Evolutionary conservation across 768 basidiomycete genomes (phyloP).

Genomic region (Ramaria rubella): DNA sequence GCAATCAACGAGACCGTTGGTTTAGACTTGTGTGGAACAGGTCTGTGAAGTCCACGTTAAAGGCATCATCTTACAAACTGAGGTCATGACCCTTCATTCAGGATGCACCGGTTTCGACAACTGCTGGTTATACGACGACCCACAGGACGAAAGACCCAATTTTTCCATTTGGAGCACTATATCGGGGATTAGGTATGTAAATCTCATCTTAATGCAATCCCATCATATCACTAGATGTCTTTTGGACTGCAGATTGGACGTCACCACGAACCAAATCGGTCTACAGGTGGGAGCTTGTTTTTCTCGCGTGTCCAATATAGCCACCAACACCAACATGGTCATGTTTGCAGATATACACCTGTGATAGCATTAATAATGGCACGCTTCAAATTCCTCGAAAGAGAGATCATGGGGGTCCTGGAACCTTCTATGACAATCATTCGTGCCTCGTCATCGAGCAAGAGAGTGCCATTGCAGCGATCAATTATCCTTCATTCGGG

Average conservation of each 20-base stretch:
- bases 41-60: too few relatives aligned
- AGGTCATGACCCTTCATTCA: background rate
- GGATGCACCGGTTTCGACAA: constrained; percentile 43
- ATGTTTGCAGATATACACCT: background rate
- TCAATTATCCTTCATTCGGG: constrained; percentile 1
- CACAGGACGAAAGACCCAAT: constrained; percentile 13
- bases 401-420: background rate
- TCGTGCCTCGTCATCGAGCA: constrained; percentile 18
- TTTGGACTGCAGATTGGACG: background rate
- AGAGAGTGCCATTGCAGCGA: constrained; percentile 4
- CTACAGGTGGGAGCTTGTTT: background rate
- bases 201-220: background rate
- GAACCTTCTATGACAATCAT: constrained; percentile 13
- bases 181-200: background rate
- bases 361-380: constrained; percentile 5
- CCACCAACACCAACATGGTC: background rate
- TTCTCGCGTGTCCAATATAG: background rate
- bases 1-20: constrained; percentile 4
- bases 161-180: constrained; percentile 1
- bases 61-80: background rate
- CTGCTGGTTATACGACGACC: constrained; percentile 43
- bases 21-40: constrained; percentile 4
- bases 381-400: constrained; percentile 10
- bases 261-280: constrained; percentile 3
- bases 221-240: background rate